phyloP scores from a whole-genome alignment of 352 stramenopile genomes.

The Plasmopara halstedii region DNA sequence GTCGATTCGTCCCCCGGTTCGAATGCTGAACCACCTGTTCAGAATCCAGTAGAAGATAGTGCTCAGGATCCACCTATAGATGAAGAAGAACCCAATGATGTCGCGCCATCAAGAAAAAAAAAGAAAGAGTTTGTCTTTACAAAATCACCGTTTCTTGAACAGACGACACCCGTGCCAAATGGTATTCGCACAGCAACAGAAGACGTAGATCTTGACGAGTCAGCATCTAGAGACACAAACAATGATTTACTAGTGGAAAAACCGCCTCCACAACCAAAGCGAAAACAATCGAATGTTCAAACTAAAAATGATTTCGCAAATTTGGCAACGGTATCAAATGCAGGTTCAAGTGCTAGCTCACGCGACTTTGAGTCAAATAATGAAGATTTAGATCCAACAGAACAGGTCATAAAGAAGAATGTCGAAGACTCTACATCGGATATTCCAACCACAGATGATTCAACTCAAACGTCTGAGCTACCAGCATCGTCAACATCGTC shows the following conservation, averaged over 20 bases:
- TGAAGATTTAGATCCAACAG: conserved; percentile 1
- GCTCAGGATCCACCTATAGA: conserved; percentile 1
- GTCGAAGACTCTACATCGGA: conserved; percentile 6
- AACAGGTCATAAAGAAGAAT: conserved; percentile 1
- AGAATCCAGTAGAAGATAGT: background rate
- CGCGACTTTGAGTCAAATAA: conserved; percentile 1
- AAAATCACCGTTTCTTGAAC: conserved; percentile 23
- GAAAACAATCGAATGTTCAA: conserved; percentile 1
- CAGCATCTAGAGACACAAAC: conserved; percentile 1
- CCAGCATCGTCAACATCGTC: conserved; percentile 5
- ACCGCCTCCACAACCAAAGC: conserved; percentile 1
- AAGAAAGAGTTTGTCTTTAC: conserved; percentile 23
- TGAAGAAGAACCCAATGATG: conserved; percentile 3
- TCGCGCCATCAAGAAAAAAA: conserved; percentile 17
- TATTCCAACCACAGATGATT: conserved; percentile 1
- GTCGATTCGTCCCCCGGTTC: background rate
- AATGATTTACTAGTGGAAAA: conserved; percentile 5
- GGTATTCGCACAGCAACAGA: conserved; percentile 15
- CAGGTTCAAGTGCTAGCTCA: conserved; percentile 1
- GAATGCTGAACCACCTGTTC: background rate
- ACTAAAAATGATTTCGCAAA: conserved; percentile 5
- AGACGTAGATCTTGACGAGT: conserved; percentile 6
- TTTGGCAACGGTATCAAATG: conserved; percentile 8
- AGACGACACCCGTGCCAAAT: conserved; percentile 27
- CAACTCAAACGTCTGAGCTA: conserved; percentile 3